A percentile compares a stretch with the other conserved stretches of the same genome.
Evolutionary conservation across 192 early-diverging fungal species (phyloP).

Genomic region (Coemansia sp.): DNA sequence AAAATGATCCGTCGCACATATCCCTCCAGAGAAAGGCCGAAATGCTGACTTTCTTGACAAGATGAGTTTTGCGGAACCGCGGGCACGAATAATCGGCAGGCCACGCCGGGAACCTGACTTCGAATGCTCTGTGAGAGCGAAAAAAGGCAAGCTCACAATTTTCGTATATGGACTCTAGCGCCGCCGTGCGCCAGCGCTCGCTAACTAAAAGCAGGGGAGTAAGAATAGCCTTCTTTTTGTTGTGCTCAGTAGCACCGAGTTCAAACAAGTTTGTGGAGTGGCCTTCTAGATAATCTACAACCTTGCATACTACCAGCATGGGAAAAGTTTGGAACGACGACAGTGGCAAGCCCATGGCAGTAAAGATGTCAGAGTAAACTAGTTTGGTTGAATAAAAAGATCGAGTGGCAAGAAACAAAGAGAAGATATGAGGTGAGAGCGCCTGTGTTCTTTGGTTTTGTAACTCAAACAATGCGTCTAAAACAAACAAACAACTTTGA

Average conservation of each 20-base stretch:
- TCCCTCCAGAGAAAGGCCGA: neutral
- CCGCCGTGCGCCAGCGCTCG: neutral
- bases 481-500: no score
- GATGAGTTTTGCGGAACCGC: neutral
- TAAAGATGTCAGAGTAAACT: neutral
- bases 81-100: neutral
- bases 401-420: neutral
- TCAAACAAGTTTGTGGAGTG: neutral
- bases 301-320: neutral
- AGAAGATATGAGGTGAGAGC: neutral
- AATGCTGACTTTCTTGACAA: neutral
- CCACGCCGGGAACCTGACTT: neutral
- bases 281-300: neutral
- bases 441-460: no score
- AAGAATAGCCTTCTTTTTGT: neutral
- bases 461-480: no score
- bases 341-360: neutral
- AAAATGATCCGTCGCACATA: neutral
- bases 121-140: neutral
- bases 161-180: neutral
- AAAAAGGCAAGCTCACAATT: neutral
- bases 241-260: neutral
- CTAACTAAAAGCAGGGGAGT: neutral
- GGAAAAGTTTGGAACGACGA: neutral
- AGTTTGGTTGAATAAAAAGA: neutral